These are phyloP conservation scores for Pseudogymnoascus sp. DNA, from an alignment of 2,329 filamentous ascomycete genomes.

Conservation along the genomic window DNA sequence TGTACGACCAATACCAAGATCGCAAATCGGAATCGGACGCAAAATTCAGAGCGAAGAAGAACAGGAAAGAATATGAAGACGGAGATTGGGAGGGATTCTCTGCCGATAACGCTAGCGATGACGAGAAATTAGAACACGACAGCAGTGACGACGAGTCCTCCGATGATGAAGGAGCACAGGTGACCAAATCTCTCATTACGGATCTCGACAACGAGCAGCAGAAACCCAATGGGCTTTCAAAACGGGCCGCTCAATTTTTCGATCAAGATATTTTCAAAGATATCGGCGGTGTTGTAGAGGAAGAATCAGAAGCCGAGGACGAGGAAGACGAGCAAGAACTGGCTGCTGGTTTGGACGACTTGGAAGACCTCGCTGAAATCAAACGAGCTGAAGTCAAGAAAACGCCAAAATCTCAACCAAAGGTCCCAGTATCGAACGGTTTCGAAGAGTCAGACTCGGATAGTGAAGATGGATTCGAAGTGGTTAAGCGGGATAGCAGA, in stretches of 20 bases:
- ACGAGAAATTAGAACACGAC: slow-evolving; percentile 49
- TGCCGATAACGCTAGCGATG: slow-evolving; percentile 50
- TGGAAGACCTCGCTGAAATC: slow-evolving; percentile 23
- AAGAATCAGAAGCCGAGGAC: slow-evolving; percentile 34
- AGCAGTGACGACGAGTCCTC: slow-evolving; percentile 55
- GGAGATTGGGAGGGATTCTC: slow-evolving; percentile 92
- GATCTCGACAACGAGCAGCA: slow-evolving; percentile 49
- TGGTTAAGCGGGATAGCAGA: slow-evolving; percentile 44
- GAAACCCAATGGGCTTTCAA: slow-evolving; percentile 59
- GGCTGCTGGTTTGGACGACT: slow-evolving; percentile 25
- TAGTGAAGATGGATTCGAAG: slow-evolving; percentile 50
- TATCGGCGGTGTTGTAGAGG: slow-evolving; percentile 58
- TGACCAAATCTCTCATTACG: slow-evolving; percentile 47
- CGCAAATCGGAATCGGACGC: slow-evolving; percentile 71
- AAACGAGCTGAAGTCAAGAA: slow-evolving; percentile 28
- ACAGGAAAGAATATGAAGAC: slow-evolving; percentile 69
- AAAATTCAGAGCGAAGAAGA: slow-evolving; percentile 85
- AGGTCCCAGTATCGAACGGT: slow-evolving; percentile 16
- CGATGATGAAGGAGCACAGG: slow-evolving; percentile 39
- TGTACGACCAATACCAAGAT: slow-evolving; percentile 83
- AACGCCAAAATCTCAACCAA: slow-evolving; percentile 17
- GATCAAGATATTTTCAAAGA: slow-evolving; percentile 90
- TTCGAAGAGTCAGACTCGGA: slow-evolving; percentile 15
- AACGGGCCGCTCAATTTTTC: slow-evolving; percentile 81
- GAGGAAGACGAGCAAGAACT: slow-evolving; percentile 35